Percentiles rank a stretch among this genome's conserved stretches.
These are phyloP conservation scores for Claviceps lovelessii DNA, from an alignment of 2,329 filamentous ascomycete genomes.

Conservation along the genomic window DNA sequence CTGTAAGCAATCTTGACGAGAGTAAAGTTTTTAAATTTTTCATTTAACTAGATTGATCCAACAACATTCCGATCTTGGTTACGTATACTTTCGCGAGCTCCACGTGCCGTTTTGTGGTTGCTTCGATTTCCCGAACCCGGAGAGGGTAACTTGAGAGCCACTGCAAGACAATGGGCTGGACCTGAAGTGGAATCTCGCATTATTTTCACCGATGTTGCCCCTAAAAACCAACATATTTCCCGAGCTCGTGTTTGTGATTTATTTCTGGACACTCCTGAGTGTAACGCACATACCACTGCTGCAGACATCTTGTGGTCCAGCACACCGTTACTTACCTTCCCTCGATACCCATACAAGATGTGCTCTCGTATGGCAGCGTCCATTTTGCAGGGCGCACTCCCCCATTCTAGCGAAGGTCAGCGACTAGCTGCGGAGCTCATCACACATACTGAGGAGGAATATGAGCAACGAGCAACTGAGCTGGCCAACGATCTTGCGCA, in stretches of 20 bases:
- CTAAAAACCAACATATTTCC: conserved; percentile 86
- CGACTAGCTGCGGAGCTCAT: conserved; percentile 62
- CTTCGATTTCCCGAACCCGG: conserved; percentile 92
- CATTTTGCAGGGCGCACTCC: conserved; percentile 79
- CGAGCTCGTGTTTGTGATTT: conserved; percentile 84
- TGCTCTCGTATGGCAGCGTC: conserved; percentile 96
- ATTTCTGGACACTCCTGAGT: conserved; percentile 94
- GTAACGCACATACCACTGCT: conserved; percentile 94
- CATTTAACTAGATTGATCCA: conserved; percentile 63
- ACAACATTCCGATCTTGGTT: conserved; percentile 94
- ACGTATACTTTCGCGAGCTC: conserved; percentile 70
- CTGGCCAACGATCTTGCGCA: conserved; percentile 54
- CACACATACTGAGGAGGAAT: conserved; percentile 62
- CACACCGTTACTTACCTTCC: conserved; percentile 78
- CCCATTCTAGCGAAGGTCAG: conserved; percentile 51
- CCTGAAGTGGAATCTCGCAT: conserved; percentile 73
- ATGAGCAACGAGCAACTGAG: conserved; percentile 62
- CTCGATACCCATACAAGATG: conserved; percentile 95
- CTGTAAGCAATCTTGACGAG: neutral
- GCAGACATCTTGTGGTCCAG: conserved; percentile 95
- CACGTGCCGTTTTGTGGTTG: conserved; percentile 85
- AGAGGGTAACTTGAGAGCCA: conserved; percentile 69
- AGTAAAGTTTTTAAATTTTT: neutral
- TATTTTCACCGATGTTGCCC: conserved; percentile 90
- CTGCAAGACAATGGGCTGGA: conserved; percentile 72